phyloP scores from a whole-genome alignment of 2,329 filamentous ascomycete genomes.

The Zymoseptoria pseudotritici region DNA sequence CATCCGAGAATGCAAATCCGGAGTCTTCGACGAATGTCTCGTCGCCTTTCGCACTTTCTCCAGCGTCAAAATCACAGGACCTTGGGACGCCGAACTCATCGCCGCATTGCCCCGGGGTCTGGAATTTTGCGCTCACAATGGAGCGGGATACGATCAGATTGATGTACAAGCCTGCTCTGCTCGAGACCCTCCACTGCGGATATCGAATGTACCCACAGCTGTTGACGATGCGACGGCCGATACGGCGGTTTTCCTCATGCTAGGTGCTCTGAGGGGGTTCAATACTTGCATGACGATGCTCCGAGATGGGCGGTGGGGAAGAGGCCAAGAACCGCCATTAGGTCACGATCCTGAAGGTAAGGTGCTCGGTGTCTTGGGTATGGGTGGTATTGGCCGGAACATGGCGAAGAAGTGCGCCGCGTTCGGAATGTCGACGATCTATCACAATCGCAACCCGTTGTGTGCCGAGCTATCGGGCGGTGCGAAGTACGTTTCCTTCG shows the following conservation, averaged over 20 bases:
- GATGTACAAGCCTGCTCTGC: conserved; percentile 34
- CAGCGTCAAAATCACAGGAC: conserved; percentile 58
- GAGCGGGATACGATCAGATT: conserved; percentile 73
- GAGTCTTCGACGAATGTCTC: conserved; percentile 56
- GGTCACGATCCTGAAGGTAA: conserved; percentile 77
- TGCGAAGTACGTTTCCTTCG: conserved; percentile 64
- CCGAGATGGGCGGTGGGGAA: conserved; percentile 61
- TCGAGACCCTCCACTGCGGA: conserved; percentile 51
- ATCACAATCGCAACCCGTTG: conserved; percentile 63
- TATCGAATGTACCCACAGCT: conserved; percentile 75
- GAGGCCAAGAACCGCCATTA: conserved; percentile 45
- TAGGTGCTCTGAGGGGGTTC: conserved; percentile 71
- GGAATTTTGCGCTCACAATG: conserved; percentile 38
- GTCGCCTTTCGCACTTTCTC: conserved; percentile 54
- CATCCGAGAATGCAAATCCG: conserved; percentile 58
- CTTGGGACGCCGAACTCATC: conserved; percentile 64
- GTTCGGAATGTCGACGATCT: conserved; percentile 50
- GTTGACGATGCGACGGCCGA: conserved; percentile 82
- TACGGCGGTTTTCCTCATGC: conserved; percentile 68
- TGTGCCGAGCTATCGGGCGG: conserved; percentile 47
- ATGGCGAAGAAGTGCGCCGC: conserved; percentile 65
- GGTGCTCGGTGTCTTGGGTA: conserved; percentile 70
- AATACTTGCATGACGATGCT: conserved; percentile 58
- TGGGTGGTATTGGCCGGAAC: conserved; percentile 78
- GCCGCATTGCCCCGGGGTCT: conserved; percentile 36